These are phyloP conservation scores for Vachellia collinsii DNA, from an alignment of 306 rosid genomes.

Conservation along the genomic window DNA sequence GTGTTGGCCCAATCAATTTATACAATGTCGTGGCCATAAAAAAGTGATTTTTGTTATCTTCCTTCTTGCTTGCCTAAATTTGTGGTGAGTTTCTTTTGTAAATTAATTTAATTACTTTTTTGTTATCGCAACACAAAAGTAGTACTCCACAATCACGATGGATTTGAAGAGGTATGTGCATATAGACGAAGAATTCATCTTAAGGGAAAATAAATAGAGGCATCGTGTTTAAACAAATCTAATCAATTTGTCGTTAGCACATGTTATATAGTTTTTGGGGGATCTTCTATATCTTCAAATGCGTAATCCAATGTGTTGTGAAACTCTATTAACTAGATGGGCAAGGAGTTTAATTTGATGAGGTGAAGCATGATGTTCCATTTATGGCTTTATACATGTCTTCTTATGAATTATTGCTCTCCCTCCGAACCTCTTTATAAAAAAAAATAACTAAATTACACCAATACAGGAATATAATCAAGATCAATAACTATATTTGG, in stretches of 20 bases:
- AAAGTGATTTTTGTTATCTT: conserved; percentile 52
- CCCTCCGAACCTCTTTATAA: too few relatives aligned
- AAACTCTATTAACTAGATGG: too few relatives aligned
- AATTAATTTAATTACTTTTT: conserved; percentile 9
- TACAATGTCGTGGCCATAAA: conserved; percentile 27
- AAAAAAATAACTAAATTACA: too few relatives aligned
- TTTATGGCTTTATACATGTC: too few relatives aligned
- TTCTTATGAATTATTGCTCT: too few relatives aligned
- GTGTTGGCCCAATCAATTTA: conserved; percentile 27
- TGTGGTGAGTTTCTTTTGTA: conserved; percentile 28
- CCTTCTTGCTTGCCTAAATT: conserved; percentile 41
- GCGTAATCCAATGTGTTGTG: neutral
- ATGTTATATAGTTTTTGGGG: neutral
- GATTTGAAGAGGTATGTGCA: neutral
- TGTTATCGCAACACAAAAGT: conserved; percentile 22
- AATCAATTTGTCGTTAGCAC: neutral
- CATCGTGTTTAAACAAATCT: neutral
- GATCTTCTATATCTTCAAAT: neutral
- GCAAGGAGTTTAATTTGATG: too few relatives aligned
- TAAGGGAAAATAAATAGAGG: neutral
- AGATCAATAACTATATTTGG: too few relatives aligned
- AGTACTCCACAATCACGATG: neutral
- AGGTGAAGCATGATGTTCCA: too few relatives aligned
- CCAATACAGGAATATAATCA: too few relatives aligned
- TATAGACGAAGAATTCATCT: neutral